Conservation (phyloP, 352 stramenopile species). For the Pythium pyrilobum region DNA sequence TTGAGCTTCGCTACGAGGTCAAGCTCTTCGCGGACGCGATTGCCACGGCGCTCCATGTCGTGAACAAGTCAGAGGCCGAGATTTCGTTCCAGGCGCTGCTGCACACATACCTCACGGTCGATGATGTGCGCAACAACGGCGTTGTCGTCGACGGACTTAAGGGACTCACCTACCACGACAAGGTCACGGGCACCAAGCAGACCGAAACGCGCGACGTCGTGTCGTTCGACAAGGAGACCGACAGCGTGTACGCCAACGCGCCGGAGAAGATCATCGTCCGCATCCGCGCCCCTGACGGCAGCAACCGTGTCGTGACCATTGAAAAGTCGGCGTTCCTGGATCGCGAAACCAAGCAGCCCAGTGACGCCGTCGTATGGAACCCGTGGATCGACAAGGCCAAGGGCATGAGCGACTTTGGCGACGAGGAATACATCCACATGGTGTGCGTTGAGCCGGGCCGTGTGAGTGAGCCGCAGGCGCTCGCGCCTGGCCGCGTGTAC, state of each 20-base stretch:
- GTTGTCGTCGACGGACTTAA: constrained; percentile 83
- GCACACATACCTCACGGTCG: constrained; percentile 92
- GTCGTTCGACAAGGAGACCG: constrained; percentile 74
- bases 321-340: constrained; percentile 67
- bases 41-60: constrained; percentile 83
- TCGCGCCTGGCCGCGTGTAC: constrained; percentile 46
- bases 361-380: constrained; percentile 93
- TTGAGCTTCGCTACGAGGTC: constrained; percentile 82
- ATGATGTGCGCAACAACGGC: constrained; percentile 59
- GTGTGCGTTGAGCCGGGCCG: constrained; percentile 94
- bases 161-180: constrained; percentile 84
- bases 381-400: constrained; percentile 92
- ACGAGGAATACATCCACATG: constrained; percentile 94
- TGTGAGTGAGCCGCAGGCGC: constrained; percentile 63
- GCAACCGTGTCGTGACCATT: constrained; percentile 61
- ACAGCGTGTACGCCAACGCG: constrained; percentile 86
- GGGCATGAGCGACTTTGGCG: constrained; percentile 91
- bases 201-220: constrained; percentile 56
- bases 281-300: constrained; percentile 44
- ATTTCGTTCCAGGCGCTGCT: constrained; percentile 93
- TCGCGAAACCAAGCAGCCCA: constrained; percentile 29
- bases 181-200: constrained; percentile 69
- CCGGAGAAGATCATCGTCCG: constrained; percentile 58
- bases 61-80: constrained; percentile 81
- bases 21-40: constrained; percentile 79